Base-by-base conservation (phyloP, 2,329 filamentous ascomycete species). In the Chrysosporium queenslandicum region DNA sequence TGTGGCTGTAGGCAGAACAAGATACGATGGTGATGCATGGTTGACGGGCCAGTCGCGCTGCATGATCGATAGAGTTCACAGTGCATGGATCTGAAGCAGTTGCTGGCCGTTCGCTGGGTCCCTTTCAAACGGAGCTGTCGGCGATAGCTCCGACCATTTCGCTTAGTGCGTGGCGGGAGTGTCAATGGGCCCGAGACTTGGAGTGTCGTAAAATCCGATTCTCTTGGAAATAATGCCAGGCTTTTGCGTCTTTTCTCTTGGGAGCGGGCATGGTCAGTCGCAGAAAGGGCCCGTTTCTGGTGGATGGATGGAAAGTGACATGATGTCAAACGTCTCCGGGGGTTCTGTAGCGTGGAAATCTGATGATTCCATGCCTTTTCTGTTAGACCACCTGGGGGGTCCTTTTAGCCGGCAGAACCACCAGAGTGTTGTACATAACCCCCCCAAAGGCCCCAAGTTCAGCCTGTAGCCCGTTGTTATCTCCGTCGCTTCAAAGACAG, bases 241-340 rank as follows among this genome's bases (percentile, higher is more conserved):
- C n/a, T 39, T 12, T 8, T 9, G 12, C 20, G 4, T 20, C 6
- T 39, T 12, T 34, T n/a, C 8, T 11, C 4, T 39, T 4, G 36
- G 36, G 36, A 20, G n/a, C 6, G n/a, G 32, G 9, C 32, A n/a
- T 9, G n/a, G 32, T 36, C 32, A 36, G 32, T 36, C 11, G n/a
- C 32, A 36, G 32, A n/a, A n/a, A n/a, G n/a, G 27, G 27, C 27
- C 32, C 32, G 32, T 11, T 36, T n/a, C 12, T n/a, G n/a, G 14
- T 36, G 32, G 12, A 18, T 9, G 7, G n/a, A 40, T 20, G 20
- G 39, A 23, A 5, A 25, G 41, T 43, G 11, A 18, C 23, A 43
- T 43, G 41, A 43, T 43, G 41, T 43, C 41, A 43, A 43, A 30
- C 21, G 21, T 43, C 41, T 39, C 36, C 36, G 36, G 16, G 36